Evolutionary conservation across 2,329 filamentous ascomycete genomes (phyloP), one percentile per base, ranked within the genome.

Genomic region (Cladophialophora chaetospira): DNA sequence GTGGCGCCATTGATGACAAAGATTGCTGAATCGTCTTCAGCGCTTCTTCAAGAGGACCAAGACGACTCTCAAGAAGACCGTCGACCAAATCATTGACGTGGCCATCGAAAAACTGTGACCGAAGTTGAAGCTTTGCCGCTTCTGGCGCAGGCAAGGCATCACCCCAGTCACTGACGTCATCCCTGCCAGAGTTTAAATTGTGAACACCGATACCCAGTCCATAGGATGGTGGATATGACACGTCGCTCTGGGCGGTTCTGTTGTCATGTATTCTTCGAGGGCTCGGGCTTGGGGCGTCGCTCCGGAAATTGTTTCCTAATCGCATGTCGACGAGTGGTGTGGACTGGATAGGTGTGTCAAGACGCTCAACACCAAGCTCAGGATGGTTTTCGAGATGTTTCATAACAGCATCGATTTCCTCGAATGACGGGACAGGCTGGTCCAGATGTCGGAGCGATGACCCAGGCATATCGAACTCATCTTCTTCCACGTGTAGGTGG

Each of bases 391-490:
- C 87, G 66, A 97, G 82, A 58, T 94, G 88, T 63, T 87, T 84
- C 91, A 97, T 96, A 50, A 97, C 86, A 42, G 88, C 90, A 75
- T 97, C 92, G 67, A 97, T 92, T 69, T 97, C 91, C 64, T 93
- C 64, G 42, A 61, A 65, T 1, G 65, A 66, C 15, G 64, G 61
- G 3, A 54, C 42, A 5, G 47, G 29, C 19, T 62, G 57, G 21
- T 62, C 62, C 17, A 57, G 28, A 15, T 53, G 48, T 2, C 44
- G 55, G 15, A 31, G 21, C 31, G 26, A 29, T 25, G 46, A 19
- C 35, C 26, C 42, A 21, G 54, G 40, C 13, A 43, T 46, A 21
- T 54, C 54, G 45, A 52, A 47, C 21, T 54, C 43, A 21, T 58
- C 45, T 21, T 42, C 48, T n/a, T 47, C 46, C 21, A 35, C 26